These are phyloP conservation scores for Murraya paniculata DNA, from an alignment of 345 rosid species.

Conservation along the genomic window DNA sequence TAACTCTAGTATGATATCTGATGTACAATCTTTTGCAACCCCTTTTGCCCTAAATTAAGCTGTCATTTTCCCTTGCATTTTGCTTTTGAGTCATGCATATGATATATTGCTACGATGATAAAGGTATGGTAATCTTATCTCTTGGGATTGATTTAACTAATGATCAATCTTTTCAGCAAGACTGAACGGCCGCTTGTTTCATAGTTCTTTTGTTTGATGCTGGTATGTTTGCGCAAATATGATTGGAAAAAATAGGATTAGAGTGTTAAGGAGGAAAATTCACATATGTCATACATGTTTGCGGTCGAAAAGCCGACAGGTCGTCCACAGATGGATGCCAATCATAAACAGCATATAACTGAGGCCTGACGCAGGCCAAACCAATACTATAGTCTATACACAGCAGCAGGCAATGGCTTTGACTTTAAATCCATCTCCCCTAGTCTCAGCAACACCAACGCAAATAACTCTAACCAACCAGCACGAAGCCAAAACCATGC, in stretches of 20 bases:
- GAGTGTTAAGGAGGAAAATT: neutral
- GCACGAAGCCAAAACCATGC: conserved; percentile 9
- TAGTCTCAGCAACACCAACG: conserved; percentile 19
- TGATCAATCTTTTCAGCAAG: too few relatives aligned
- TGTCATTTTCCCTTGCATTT: too few relatives aligned
- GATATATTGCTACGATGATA: too few relatives aligned
- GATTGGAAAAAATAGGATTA: neutral
- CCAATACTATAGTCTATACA: neutral
- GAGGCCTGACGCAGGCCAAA: neutral
- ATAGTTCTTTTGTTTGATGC: neutral
- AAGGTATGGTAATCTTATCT: too few relatives aligned
- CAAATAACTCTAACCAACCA: conserved; percentile 16
- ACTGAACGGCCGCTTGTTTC: neutral
- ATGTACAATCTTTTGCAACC: too few relatives aligned
- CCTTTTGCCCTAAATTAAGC: too few relatives aligned
- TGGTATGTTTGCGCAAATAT: too few relatives aligned
- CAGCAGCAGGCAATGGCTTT: conserved; percentile 19
- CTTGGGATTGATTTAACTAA: too few relatives aligned
- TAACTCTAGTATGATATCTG: too few relatives aligned
- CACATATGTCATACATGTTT: too few relatives aligned
- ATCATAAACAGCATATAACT: too few relatives aligned
- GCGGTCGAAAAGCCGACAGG: neutral
- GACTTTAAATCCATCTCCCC: conserved; percentile 21
- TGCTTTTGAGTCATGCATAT: too few relatives aligned
- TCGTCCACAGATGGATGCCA: neutral